Base-by-base conservation (phyloP, 148 eudicot species). In the Euryodendron excelsum region DNA sequence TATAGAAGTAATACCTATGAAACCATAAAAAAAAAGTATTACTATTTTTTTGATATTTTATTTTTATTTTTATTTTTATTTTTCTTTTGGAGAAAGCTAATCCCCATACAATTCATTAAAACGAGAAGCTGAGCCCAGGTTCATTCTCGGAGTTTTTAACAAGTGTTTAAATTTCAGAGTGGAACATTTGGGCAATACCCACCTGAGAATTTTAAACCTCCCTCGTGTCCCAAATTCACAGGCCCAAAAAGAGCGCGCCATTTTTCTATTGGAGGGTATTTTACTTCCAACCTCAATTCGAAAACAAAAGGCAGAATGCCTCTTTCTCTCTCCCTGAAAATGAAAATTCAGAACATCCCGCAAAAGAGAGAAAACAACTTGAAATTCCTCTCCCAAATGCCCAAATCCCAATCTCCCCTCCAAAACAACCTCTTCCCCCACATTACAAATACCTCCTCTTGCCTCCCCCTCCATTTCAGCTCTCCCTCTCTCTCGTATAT, bases 381-480 rank as follows among this genome's bases (percentile, higher is more conserved):
- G 33, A 47, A 70, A 70, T 70, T 70, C 37, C 56, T 14, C 44
- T 30, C 45, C 56, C 73, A 48, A 44, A 21, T 14, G 17, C 74
- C 31, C 31, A 44, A 47, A 4, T 27, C 52, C n/a, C 33, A 70
- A 47, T 70, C 37, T 70, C 74, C 58, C 74, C 74, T 70, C 74
- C 74, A 47, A 70, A 70, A 47, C 55, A 10, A 4, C 4, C 50
- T 4, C 50, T 2, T 10, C 11, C 74, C 50, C 58, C 41, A 14
- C 17, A 61, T 69, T 27, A 69, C 56, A 70, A 70, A 70, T 70
- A 47, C 73, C 69, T 65, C 58, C 52, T 27, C 73, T 44, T 45
- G 13, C 36, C 41, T 23, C 58, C 36, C 58, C 36, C 53, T 13
- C 33, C 53, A 23, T 69, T 27, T 25, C 73, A 69, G 12, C 34